These are phyloP conservation scores for Neobulgaria alba DNA, from an alignment of 2,329 filamentous ascomycete species.

Conservation along the genomic window DNA sequence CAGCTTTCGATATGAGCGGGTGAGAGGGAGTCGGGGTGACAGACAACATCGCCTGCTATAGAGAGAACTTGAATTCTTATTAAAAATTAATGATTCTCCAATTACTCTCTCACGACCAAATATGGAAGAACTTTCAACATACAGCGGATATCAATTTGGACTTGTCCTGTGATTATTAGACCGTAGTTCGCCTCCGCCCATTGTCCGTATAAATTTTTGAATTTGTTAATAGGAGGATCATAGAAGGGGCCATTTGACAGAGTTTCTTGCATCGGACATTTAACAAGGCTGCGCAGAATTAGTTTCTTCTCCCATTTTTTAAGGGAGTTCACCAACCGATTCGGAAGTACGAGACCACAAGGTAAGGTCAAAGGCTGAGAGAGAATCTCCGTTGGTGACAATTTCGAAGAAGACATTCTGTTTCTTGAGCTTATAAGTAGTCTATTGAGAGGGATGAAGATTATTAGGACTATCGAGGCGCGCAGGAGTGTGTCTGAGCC, in stretches of 20 bases:
- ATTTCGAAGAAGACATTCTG: constrained; percentile 2
- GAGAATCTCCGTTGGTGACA: constrained; percentile 8
- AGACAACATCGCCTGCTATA: constrained; percentile 13
- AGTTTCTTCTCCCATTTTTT: background rate
- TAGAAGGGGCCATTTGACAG: constrained; percentile 24
- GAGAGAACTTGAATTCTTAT: too few relatives aligned
- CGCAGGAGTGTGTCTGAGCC: too few relatives aligned
- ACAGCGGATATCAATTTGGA: constrained; percentile 36
- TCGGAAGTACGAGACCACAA: constrained; percentile 11
- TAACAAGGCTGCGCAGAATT: constrained; percentile 8
- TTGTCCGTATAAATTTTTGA: constrained; percentile 32
- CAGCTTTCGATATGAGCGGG: constrained; percentile 23
- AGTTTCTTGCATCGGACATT: constrained; percentile 30
- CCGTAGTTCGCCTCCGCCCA: constrained; percentile 35
- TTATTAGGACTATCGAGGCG: too few relatives aligned
- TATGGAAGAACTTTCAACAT: constrained; percentile 1
- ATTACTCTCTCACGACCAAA: too few relatives aligned
- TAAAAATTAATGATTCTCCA: too few relatives aligned
- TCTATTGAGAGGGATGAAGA: too few relatives aligned
- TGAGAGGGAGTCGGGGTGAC: constrained; percentile 15
- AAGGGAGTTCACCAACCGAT: constrained; percentile 4
- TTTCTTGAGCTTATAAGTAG: too few relatives aligned
- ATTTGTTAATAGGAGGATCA: constrained; percentile 28
- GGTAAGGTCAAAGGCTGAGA: constrained; percentile 10
- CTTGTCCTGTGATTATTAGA: constrained; percentile 35